A percentile compares a stretch with the other conserved stretches of the same genome.
Conservation (phyloP, 1,284 basidiomycete species). For the Ustilago cynodontis region DNA sequence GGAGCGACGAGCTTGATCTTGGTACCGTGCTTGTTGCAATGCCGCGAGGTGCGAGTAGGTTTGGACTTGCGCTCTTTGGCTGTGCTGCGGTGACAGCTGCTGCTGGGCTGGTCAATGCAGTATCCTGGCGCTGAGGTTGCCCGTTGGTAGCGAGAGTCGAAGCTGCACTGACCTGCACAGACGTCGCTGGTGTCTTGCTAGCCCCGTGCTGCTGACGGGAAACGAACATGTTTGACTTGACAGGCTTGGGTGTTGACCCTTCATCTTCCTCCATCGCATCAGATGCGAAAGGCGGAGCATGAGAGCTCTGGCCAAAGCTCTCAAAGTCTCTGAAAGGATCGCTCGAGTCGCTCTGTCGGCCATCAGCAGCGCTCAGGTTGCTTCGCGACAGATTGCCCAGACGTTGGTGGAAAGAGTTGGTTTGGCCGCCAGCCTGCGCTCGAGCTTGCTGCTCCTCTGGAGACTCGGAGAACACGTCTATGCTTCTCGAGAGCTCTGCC, state of each 20-base stretch:
- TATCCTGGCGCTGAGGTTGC: not conserved
- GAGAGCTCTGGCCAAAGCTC: conserved; percentile 53
- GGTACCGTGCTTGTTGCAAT: conserved; percentile 35
- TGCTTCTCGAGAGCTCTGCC: conserved; percentile 33
- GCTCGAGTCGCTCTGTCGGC: conserved; percentile 44
- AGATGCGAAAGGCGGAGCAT: conserved; percentile 22
- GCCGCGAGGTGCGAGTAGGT: conserved; percentile 14
- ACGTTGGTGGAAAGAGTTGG: conserved; percentile 48
- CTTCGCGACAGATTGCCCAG: conserved; percentile 23
- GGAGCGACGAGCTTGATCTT: conserved; percentile 44
- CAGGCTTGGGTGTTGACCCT: conserved; percentile 32
- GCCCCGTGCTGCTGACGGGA: conserved; percentile 16
- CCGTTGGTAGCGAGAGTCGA: not conserved
- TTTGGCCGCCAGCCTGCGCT: conserved; percentile 18
- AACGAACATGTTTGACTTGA: conserved; percentile 33
- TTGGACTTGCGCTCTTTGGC: conserved; percentile 8
- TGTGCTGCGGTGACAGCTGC: not conserved
- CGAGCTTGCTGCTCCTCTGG: conserved; percentile 39
- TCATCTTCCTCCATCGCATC: conserved; percentile 12
- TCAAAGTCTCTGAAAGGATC: conserved; percentile 58
- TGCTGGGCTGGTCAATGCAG: not conserved
- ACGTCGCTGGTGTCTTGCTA: not conserved
- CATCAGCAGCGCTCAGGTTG: conserved; percentile 32
- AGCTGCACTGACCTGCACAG: not conserved
- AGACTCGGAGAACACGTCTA: conserved; percentile 48